Evolutionary conservation across 352 stramenopile genomes (phyloP).

Genomic region (Phytophthora lateralis): DNA sequence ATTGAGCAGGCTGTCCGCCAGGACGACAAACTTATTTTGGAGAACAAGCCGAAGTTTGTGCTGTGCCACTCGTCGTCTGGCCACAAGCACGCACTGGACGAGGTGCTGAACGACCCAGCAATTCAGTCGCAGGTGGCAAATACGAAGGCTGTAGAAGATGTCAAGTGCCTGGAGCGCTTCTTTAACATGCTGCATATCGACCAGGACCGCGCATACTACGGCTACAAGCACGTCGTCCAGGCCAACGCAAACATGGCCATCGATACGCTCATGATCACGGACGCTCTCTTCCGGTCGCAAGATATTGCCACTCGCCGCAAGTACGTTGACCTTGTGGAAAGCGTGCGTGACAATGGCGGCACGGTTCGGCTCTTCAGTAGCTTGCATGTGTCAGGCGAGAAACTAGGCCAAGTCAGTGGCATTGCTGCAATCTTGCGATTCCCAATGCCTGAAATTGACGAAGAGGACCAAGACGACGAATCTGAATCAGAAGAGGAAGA

Average conservation of each 20-base stretch:
- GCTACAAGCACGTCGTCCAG: conserved; percentile 92
- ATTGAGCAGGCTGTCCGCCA: conserved; percentile 90
- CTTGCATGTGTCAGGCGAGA: conserved; percentile 95
- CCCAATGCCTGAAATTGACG: conserved; percentile 96
- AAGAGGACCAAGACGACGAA: conserved; percentile 82
- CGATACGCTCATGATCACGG: conserved; percentile 95
- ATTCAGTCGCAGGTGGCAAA: conserved; percentile 94
- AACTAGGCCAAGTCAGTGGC: conserved; percentile 94
- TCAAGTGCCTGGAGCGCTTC: conserved; percentile 94
- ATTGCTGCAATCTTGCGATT: conserved; percentile 96
- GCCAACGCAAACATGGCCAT: conserved; percentile 94
- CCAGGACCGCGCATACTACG: conserved; percentile 97
- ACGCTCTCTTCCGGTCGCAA: conserved; percentile 94
- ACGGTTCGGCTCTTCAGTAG: conserved; percentile 94
- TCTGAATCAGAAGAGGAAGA: conserved; percentile 49
- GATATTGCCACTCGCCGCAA: conserved; percentile 90
- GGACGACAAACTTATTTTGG: conserved; percentile 94
- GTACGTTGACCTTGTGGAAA: conserved; percentile 96
- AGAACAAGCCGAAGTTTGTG: conserved; percentile 98
- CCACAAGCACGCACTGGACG: conserved; percentile 98
- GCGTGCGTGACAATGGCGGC: conserved; percentile 90
- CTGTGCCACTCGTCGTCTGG: conserved; percentile 94
- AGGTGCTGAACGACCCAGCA: conserved; percentile 94
- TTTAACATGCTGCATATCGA: conserved; percentile 96
- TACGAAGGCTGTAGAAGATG: conserved; percentile 94